Base-by-base conservation (phyloP, 2,329 filamentous ascomycete species). In the Ophioceras dolichostomum region DNA sequence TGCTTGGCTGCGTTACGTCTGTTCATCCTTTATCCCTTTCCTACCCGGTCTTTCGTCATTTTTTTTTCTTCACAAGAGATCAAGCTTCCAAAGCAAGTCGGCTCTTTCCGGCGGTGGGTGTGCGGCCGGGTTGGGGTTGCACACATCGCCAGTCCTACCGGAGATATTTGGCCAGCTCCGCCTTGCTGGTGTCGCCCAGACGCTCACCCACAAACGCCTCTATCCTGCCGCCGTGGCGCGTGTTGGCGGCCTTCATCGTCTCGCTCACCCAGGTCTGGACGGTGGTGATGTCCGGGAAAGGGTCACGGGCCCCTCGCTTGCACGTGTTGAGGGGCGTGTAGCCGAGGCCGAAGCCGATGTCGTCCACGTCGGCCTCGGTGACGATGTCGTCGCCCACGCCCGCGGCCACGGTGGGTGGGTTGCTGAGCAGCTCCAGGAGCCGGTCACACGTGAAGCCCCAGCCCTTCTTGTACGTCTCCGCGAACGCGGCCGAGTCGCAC, bases 321-420 rank as follows among this genome's bases (percentile, higher is more conserved):
- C 89, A 91, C 0, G 89, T 95, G 62, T 89, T 94, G 44, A 98
- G 72, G 22, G 84, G 80, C 1, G 91, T 96, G 61, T 94, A 98
- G 8, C 87, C 89, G 45, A 95, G 79, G 19, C 91, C 91, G 52
- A 98, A 98, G 20, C 85, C 81, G 47, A 95, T 78, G 55, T 98
- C 91, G 50, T 98, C 91, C 19, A 94, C 83, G 50, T 96, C 89
- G 3, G 86, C 79, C 54, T 96, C 91, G 10, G 77, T 74, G 44
- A 94, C 79, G 36, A 84, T 64, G 47, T 93, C 86, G 45, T 85
- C 79, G 40, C 80, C 79, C 26, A 70, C 63, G 2, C 79, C 73
- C 13, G 66, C 62, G 6, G 71, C 62, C 4, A 89, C 73, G 26
- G 65, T 61, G 2, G 89, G 88, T 19, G 89, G 85, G 59, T 94